Conservation (phyloP, 2,329 filamentous ascomycete species). For the Sclerotinia sclerotiorum region DNA sequence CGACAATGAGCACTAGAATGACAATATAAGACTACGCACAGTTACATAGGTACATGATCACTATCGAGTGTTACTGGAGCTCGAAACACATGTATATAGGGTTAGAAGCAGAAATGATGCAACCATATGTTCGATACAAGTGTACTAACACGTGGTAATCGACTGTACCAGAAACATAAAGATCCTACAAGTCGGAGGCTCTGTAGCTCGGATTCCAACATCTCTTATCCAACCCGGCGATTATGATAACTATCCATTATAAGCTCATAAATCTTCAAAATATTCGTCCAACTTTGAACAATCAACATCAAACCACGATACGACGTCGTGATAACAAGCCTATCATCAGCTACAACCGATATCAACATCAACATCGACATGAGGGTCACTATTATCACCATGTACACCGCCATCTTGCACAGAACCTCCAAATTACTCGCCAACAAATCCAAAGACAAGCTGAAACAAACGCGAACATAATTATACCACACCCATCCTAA, state of each 20-base stretch:
- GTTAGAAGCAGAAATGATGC: neutral
- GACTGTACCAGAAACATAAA: neutral
- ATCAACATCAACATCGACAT: slow-evolving; percentile 7
- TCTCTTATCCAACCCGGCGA: too few species aligned
- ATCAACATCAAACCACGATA: neutral
- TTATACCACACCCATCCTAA: neutral
- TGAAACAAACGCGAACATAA: neutral
- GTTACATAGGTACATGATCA: slow-evolving; percentile 1
- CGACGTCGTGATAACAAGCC: neutral
- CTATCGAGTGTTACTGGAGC: neutral
- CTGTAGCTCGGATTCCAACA: neutral
- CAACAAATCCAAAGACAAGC: neutral
- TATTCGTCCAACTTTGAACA: neutral
- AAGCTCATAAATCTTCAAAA: neutral
- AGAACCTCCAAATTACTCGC: neutral
- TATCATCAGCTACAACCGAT: neutral
- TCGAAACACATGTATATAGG: neutral
- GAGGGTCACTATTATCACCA: slow-evolving; percentile 5
- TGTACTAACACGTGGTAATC: neutral
- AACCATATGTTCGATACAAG: too few species aligned
- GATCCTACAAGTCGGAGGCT: neutral
- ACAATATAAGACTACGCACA: neutral
- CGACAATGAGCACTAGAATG: neutral
- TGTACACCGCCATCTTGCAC: slow-evolving; percentile 17
- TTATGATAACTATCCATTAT: neutral